Evolutionary conservation across 2,329 filamentous ascomycete species (phyloP).

Genomic region (Seiridium unicorne): DNA sequence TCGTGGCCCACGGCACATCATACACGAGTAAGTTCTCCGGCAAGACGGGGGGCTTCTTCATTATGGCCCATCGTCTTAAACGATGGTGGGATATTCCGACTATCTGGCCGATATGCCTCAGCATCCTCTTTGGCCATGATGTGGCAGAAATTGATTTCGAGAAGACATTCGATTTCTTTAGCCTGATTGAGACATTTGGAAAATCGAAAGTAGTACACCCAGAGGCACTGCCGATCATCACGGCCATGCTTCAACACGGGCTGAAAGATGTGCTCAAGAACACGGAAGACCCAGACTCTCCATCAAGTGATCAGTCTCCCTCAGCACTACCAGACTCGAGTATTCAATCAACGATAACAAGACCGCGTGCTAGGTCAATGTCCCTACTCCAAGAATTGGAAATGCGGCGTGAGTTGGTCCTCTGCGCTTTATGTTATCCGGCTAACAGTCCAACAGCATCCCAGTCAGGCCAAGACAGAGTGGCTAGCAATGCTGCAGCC

Average conservation of each 20-base stretch:
- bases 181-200: slow-evolving; percentile 72
- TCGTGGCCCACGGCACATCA: slow-evolving; percentile 76
- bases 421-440: too few species aligned
- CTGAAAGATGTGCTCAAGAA: slow-evolving; percentile 68
- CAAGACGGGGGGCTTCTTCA: slow-evolving; percentile 83
- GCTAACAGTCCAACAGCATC: slow-evolving; percentile 24
- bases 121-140: slow-evolving; percentile 83
- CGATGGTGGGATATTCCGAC: slow-evolving; percentile 85
- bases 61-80: slow-evolving; percentile 79
- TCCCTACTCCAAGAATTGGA: slow-evolving; percentile 62
- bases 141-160: slow-evolving; percentile 73
- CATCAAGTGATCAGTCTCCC: slow-evolving; percentile 27
- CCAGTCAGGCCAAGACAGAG: slow-evolving; percentile 43
- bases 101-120: slow-evolving; percentile 85
- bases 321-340: slow-evolving; percentile 17
- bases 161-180: slow-evolving; percentile 70
- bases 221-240: slow-evolving; percentile 77
- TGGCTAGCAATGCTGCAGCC: slow-evolving; percentile 60
- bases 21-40: slow-evolving; percentile 82
- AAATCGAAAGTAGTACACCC: slow-evolving; percentile 69
- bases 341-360: slow-evolving; percentile 22
- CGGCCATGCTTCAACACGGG: slow-evolving; percentile 83
- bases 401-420: slow-evolving; percentile 44
- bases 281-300: slow-evolving; percentile 59
- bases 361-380: slow-evolving; percentile 60